These are phyloP conservation scores for Pseudodiploospora longispora DNA, from an alignment of 2,329 filamentous ascomycete genomes.

Conservation along the genomic window DNA sequence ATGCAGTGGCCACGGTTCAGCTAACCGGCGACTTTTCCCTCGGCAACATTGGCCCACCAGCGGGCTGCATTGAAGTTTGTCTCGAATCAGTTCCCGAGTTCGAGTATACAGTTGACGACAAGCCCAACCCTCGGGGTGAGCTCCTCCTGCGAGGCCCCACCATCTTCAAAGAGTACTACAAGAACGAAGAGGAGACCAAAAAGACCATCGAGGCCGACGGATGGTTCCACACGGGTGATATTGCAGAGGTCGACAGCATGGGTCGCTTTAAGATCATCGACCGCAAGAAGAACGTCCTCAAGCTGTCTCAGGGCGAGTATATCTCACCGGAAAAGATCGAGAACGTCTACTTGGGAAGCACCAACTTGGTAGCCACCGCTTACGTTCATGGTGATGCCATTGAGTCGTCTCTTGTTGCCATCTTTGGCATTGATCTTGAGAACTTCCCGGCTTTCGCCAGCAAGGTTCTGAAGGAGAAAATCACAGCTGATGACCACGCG, in stretches of 20 bases:
- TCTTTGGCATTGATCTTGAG: constrained; percentile 83
- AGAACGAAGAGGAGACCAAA: constrained; percentile 77
- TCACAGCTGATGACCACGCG: constrained; percentile 55
- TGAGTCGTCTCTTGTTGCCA: constrained; percentile 72
- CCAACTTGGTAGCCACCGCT: constrained; percentile 66
- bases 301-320: constrained; percentile 95
- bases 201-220: constrained; percentile 79
- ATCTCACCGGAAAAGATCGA: constrained; percentile 96
- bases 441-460: constrained; percentile 74
- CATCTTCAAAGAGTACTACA: constrained; percentile 81
- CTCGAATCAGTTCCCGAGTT: constrained; percentile 85
- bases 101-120: constrained; percentile 83
- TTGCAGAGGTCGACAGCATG: constrained; percentile 73
- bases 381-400: constrained; percentile 87
- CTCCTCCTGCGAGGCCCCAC: constrained; percentile 73
- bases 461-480: constrained; percentile 62
- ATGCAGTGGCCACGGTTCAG: constrained; percentile 69
- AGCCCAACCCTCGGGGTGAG: constrained; percentile 84
- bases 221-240: constrained; percentile 96
- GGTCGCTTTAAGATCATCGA: constrained; percentile 92
- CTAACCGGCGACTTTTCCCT: constrained; percentile 59
- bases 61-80: constrained; percentile 63
- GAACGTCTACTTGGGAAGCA: constrained; percentile 82
- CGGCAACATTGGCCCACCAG: constrained; percentile 74
- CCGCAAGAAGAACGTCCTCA: constrained; percentile 98